Conservation (phyloP, 805 yeast genomes). For the Candida silvicultrix region DNA sequence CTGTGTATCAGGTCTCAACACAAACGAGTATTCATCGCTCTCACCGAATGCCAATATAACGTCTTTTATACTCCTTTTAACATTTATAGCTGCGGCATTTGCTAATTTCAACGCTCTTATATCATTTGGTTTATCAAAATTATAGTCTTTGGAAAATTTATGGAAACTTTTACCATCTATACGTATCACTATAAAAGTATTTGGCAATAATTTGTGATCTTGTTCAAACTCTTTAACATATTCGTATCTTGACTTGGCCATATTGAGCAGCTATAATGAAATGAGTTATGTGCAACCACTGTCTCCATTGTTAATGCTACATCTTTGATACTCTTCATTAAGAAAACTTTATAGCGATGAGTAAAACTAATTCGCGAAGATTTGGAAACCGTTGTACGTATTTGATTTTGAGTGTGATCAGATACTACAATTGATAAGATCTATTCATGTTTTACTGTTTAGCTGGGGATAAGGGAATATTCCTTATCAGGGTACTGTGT, state of each 20-base stretch:
- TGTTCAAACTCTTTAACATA: constrained; percentile 80
- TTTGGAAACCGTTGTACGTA: background rate
- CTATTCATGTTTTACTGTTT: too few relatives aligned
- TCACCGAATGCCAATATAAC: constrained; percentile 85
- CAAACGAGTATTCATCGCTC: constrained; percentile 88
- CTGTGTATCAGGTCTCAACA: constrained; percentile 54
- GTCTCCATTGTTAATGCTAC: too few relatives aligned
- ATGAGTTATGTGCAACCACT: too few relatives aligned
- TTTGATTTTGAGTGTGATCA: too few relatives aligned
- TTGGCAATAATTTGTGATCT: constrained; percentile 67
- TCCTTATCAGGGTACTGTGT: too few relatives aligned
- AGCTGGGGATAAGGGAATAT: too few relatives aligned
- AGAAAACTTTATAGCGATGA: background rate
- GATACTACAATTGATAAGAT: too few relatives aligned
- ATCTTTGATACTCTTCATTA: too few relatives aligned
- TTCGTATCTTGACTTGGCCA: constrained; percentile 86
- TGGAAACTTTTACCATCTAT: constrained; percentile 96
- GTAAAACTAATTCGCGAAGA: too few relatives aligned
- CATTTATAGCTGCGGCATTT: constrained; percentile 70
- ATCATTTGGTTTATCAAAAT: constrained; percentile 88
- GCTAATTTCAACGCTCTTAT: constrained; percentile 65
- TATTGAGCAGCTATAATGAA: constrained; percentile 22
- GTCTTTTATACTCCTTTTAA: constrained; percentile 64
- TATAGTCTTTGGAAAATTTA: constrained; percentile 65
- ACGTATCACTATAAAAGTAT: constrained; percentile 75